Conservation (phyloP, 257 asterid species). For the Solanum infundibuliforme region DNA sequence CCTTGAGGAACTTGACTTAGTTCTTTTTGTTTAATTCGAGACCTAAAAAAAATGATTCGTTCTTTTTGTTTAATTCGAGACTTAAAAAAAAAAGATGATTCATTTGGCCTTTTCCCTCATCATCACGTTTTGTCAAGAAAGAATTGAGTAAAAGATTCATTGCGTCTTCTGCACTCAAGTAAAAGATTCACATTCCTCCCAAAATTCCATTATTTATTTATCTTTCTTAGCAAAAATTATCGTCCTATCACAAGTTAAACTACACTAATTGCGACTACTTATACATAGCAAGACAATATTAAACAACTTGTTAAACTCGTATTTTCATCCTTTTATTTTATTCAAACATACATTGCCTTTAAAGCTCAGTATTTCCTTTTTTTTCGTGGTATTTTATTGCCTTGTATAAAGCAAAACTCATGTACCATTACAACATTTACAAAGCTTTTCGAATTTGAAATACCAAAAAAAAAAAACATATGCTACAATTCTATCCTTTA, state of each 20-base stretch:
- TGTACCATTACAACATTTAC: slow-evolving; percentile 1
- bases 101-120: neutral
- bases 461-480: neutral
- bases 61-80: neutral
- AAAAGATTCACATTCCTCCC: neutral
- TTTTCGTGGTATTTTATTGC: neutral
- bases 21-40: neutral
- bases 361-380: neutral
- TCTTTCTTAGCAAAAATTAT: too few relatives aligned
- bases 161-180: neutral
- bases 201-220: neutral
- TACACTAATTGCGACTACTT: neutral
- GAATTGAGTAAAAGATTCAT: neutral
- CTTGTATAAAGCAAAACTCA: neutral
- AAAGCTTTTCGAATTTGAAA: neutral
- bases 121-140: neutral
- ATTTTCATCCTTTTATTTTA: neutral
- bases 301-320: neutral
- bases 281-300: neutral
- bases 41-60: neutral
- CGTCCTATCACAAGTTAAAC: neutral
- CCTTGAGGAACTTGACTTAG: neutral
- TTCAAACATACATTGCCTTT: neutral
- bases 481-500: neutral
- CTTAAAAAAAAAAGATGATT: neutral